Evolutionary conservation across 106 monocot genomes (phyloP).

Genomic region (Dioscorea dumetorum): DNA sequence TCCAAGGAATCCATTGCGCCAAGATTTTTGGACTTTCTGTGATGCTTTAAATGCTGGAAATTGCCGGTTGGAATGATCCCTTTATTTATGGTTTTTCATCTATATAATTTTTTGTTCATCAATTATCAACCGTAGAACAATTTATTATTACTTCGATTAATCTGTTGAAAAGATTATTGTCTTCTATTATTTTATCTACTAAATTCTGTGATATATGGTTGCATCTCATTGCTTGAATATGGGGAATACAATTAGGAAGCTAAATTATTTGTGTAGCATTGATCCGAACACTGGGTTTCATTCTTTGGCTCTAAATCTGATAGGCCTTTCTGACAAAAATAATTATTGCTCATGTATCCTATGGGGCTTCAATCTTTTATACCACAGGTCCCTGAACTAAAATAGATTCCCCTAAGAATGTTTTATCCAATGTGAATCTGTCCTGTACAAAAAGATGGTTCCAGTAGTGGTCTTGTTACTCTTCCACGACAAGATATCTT

Average conservation of each 20-base stretch:
- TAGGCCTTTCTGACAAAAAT: neutral
- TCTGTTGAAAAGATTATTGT: no score
- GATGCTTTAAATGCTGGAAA: slow-evolving; percentile 97
- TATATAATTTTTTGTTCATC: neutral
- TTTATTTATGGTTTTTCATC: neutral
- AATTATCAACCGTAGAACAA: no score
- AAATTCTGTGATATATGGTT: neutral
- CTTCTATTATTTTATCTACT: neutral
- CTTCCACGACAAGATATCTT: no score
- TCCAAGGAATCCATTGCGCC: slow-evolving; percentile 51
- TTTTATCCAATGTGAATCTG: no score
- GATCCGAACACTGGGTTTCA: neutral
- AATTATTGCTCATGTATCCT: neutral
- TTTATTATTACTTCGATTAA: no score
- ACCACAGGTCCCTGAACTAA: no score
- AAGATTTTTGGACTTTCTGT: slow-evolving; percentile 95
- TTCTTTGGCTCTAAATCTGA: neutral
- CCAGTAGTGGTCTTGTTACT: no score
- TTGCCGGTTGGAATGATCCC: slow-evolving; percentile 53
- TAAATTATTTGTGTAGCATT: neutral
- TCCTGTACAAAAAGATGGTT: no score
- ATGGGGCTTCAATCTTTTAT: no score
- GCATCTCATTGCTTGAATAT: neutral
- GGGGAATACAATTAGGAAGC: neutral
- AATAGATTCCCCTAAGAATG: no score